phyloP scores from a whole-genome alignment of 108 stramenopile genomes.

The Cylindrotheca closterium region DNA sequence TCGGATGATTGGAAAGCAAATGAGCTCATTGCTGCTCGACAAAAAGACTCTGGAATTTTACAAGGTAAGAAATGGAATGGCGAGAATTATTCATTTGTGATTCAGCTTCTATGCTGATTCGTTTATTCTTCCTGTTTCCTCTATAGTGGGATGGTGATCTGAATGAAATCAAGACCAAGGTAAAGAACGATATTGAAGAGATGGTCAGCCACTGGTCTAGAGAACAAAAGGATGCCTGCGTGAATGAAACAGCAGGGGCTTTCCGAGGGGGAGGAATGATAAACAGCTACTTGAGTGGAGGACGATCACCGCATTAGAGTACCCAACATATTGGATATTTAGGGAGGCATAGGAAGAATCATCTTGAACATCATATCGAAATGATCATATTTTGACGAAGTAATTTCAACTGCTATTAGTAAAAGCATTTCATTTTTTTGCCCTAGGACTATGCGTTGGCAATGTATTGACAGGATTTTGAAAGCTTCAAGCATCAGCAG shows the following conservation, averaged over 20 bases:
- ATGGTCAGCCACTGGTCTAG: slow-evolving; percentile 77
- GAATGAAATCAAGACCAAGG: slow-evolving; percentile 69
- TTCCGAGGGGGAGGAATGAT: slow-evolving; percentile 71
- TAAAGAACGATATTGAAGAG: slow-evolving; percentile 80
- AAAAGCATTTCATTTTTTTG: no score
- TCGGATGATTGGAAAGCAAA: slow-evolving; percentile 91
- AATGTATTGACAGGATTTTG: no score
- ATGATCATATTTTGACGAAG: no score
- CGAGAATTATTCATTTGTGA: no score
- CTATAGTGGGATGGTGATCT: slow-evolving; percentile 83
- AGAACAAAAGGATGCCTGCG: slow-evolving; percentile 73
- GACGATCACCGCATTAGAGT: slow-evolving; percentile 48
- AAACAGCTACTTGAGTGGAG: slow-evolving; percentile 67
- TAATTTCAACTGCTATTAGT: no score
- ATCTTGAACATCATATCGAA: no score
- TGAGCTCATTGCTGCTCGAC: slow-evolving; percentile 77
- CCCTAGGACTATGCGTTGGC: no score
- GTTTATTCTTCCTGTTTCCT: no score
- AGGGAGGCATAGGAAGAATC: no score
- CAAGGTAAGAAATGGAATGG: slow-evolving; percentile 59
- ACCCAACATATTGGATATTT: no score
- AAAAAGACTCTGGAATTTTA: slow-evolving; percentile 88
- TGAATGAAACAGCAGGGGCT: slow-evolving; percentile 67
- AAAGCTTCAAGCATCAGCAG: no score
- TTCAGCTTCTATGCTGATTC: no score